Evolutionary conservation across 768 basidiomycete species (phyloP).

Genomic region (Naganishia antarctica): DNA sequence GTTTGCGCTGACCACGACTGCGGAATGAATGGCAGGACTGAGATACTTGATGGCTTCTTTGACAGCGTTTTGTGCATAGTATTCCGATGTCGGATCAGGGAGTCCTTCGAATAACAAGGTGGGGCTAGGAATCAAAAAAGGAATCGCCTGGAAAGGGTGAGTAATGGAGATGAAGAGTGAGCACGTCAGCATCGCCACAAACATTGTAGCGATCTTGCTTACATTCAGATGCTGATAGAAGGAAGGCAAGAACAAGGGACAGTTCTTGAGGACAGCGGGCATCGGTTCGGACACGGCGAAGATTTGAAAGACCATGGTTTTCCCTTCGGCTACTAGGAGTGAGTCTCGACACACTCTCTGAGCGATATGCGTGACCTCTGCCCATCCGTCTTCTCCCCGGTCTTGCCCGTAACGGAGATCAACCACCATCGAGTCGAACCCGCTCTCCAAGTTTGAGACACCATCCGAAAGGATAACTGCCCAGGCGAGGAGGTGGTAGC

Average conservation of each 20-base stretch:
- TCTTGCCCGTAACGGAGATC: slow-evolving; percentile 9
- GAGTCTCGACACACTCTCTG: slow-evolving; percentile 15
- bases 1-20: slow-evolving; percentile 38
- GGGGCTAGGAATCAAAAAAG: slow-evolving; percentile 52
- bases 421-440: slow-evolving; percentile 19
- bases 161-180: background rate
- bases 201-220: background rate
- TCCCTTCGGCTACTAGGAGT: slow-evolving; percentile 19
- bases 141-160: slow-evolving; percentile 55
- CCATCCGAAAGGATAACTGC: slow-evolving; percentile 25
- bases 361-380: slow-evolving; percentile 23
- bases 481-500: slow-evolving; percentile 26
- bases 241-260: slow-evolving; percentile 42
- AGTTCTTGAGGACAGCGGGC: slow-evolving; percentile 45
- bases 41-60: slow-evolving; percentile 39
- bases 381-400: slow-evolving; percentile 22
- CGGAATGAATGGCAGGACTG: slow-evolving; percentile 45
- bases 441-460: slow-evolving; percentile 26
- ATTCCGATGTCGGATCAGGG: slow-evolving; percentile 40
- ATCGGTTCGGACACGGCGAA: slow-evolving; percentile 28
- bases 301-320: slow-evolving; percentile 24
- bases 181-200: too few relatives aligned
- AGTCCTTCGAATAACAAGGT: slow-evolving; percentile 45
- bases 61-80: slow-evolving; percentile 41
- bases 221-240: slow-evolving; percentile 41